A percentile compares a stretch with the other conserved stretches of the same genome.
Evolutionary conservation across 2,329 filamentous ascomycete genomes (phyloP).

Genomic region (Trichoderma sp.): DNA sequence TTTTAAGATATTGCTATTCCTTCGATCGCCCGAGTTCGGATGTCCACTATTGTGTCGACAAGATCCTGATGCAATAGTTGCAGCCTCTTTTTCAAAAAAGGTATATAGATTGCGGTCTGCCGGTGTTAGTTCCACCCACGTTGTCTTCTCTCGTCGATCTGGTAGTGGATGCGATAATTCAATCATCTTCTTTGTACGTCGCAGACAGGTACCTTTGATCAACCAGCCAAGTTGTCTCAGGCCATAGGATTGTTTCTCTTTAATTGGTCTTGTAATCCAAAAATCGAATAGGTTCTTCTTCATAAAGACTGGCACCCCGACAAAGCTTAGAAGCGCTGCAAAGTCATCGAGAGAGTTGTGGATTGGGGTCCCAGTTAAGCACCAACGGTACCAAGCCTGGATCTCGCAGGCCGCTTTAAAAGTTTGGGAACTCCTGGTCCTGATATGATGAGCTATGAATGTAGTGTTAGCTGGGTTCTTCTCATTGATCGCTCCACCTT

Average conservation of each 20-base stretch:
- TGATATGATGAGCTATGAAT: slow-evolving; percentile 37
- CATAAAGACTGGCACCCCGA: slow-evolving; percentile 27
- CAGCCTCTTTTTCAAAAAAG: not conserved
- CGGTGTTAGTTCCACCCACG: not conserved
- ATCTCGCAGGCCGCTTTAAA: slow-evolving; percentile 30
- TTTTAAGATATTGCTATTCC: not conserved
- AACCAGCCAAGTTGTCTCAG: not conserved
- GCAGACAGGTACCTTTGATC: not conserved
- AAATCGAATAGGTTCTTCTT: not conserved
- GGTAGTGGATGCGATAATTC: not conserved
- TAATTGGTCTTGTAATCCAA: not conserved
- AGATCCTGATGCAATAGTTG: not conserved
- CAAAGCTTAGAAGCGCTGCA: slow-evolving; percentile 36
- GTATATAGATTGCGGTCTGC: not conserved
- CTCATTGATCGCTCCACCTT: not conserved
- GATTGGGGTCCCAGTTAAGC: slow-evolving; percentile 42
- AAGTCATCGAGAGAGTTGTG: slow-evolving; percentile 42
- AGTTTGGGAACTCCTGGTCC: slow-evolving; percentile 32
- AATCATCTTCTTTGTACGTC: not conserved
- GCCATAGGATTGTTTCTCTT: not conserved
- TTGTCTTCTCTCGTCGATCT: not conserved
- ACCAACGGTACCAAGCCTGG: slow-evolving; percentile 35
- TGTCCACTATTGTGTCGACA: not conserved
- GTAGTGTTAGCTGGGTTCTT: not conserved
- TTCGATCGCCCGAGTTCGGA: no score